These are phyloP conservation scores for Helenozyma rhizophorensis DNA, from an alignment of 805 yeast genomes.

Conservation along the genomic window DNA sequence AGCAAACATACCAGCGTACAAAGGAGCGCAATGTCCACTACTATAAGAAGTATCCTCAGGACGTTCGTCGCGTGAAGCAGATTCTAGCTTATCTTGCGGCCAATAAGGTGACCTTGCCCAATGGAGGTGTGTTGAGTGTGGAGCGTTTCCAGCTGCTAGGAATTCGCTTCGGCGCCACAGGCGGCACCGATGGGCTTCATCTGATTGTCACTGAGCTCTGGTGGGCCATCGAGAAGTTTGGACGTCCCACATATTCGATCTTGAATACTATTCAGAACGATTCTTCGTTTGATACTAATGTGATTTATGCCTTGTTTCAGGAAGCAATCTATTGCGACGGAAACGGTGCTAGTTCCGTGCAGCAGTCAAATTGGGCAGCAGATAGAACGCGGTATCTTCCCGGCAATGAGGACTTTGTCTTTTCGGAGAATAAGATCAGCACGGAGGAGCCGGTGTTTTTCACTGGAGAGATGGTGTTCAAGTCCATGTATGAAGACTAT, in stretches of 20 bases:
- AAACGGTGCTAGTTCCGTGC: constrained; percentile 3
- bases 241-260: constrained; percentile 35
- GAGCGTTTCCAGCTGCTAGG: constrained; percentile 55
- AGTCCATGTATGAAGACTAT: constrained; percentile 48
- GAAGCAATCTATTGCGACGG: constrained; percentile 57
- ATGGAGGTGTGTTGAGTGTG: constrained; percentile 46
- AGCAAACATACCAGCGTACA: constrained; percentile 44
- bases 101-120: constrained; percentile 38
- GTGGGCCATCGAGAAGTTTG: constrained; percentile 33
- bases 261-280: constrained; percentile 28
- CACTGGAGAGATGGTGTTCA: constrained; percentile 55
- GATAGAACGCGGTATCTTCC: constrained; percentile 29
- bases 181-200: constrained; percentile 49
- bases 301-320: constrained; percentile 52
- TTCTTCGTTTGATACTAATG: constrained; percentile 48
- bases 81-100: constrained; percentile 32
- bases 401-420: constrained; percentile 25
- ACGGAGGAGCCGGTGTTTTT: constrained; percentile 31
- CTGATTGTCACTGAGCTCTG: constrained; percentile 36
- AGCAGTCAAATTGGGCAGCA: constrained; percentile 46
- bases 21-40: constrained; percentile 45
- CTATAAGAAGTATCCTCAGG: constrained; percentile 47
- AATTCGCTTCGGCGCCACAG: constrained; percentile 44
- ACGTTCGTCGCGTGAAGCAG: constrained; percentile 31
- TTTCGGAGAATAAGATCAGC: constrained; percentile 4